Conservation (phyloP, 1,284 basidiomycete species). For the Irpex sp. region DNA sequence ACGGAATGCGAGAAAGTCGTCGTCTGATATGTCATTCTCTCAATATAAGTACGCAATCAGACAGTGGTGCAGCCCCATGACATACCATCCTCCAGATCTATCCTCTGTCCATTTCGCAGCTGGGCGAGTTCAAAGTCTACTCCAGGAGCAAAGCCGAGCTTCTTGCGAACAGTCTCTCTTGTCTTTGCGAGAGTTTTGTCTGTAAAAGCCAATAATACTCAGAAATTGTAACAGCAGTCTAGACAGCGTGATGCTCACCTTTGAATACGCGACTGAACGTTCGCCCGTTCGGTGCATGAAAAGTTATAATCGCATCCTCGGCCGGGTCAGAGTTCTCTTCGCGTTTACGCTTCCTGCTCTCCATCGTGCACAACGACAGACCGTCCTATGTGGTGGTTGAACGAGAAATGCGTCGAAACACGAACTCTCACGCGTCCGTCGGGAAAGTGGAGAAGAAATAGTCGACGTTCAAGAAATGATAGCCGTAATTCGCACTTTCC, state of each 20-base stretch:
- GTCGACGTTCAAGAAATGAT: not conserved
- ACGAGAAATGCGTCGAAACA: not conserved
- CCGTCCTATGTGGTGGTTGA: not conserved
- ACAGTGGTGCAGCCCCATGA: not conserved
- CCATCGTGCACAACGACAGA: constrained; percentile 27
- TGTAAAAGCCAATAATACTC: constrained; percentile 23
- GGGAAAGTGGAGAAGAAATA: not conserved
- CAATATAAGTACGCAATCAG: not conserved
- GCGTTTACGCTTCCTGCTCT: constrained; percentile 42
- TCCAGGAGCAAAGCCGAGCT: constrained; percentile 46
- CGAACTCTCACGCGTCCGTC: not conserved
- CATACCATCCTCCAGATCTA: constrained; percentile 74
- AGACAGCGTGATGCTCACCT: constrained; percentile 17
- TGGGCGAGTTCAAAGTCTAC: constrained; percentile 49
- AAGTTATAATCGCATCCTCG: constrained; percentile 22
- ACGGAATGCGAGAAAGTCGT: constrained; percentile 72
- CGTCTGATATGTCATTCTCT: constrained; percentile 41
- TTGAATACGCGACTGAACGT: constrained; percentile 27
- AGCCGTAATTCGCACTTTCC: not conserved
- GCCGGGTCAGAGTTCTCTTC: constrained; percentile 23
- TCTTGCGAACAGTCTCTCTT: constrained; percentile 53
- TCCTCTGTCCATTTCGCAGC: constrained; percentile 44
- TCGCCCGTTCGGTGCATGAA: constrained; percentile 22
- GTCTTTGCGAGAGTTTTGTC: constrained; percentile 58
- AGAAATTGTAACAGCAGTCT: not conserved